Conservation (phyloP, 2,329 filamentous ascomycete species). For the Lasiodiplodia sp. region DNA sequence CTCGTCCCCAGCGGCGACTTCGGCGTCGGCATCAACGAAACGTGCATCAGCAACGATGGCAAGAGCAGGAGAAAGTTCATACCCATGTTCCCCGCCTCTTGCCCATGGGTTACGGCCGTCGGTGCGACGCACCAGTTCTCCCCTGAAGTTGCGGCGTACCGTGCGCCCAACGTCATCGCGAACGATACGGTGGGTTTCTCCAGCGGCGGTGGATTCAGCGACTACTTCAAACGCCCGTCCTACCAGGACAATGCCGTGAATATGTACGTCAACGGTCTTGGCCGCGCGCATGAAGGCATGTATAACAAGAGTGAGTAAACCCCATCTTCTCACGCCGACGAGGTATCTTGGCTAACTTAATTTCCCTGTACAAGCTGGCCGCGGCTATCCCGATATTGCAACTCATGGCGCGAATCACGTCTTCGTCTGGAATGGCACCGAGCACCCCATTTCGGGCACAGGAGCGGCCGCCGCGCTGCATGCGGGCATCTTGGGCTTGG, state of each 20-base stretch:
- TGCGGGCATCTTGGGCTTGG: conserved; percentile 38
- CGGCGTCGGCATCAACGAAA: conserved; percentile 51
- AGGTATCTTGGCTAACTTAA: not conserved
- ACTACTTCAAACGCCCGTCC: conserved; percentile 53
- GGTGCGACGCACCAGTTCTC: conserved; percentile 44
- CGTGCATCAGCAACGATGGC: conserved; percentile 33
- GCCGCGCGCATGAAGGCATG: conserved; percentile 46
- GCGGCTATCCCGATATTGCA: conserved; percentile 59
- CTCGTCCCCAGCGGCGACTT: conserved; percentile 59
- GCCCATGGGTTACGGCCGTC: conserved; percentile 61
- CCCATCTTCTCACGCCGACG: not conserved
- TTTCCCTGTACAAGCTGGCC: conserved; percentile 41
- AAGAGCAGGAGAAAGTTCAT: conserved; percentile 54
- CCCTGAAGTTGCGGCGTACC: conserved; percentile 36
- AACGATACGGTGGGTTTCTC: conserved; percentile 35
- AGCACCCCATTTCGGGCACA: conserved; percentile 34
- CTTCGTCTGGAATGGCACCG: conserved; percentile 33
- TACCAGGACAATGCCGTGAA: conserved; percentile 53
- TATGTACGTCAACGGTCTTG: conserved; percentile 52
- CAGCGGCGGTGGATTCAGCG: conserved; percentile 43
- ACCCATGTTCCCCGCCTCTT: conserved; percentile 58
- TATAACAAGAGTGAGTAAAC: conserved; percentile 47
- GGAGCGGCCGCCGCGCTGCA: conserved; percentile 35
- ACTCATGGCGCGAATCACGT: conserved; percentile 51
- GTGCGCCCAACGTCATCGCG: not conserved